A percentile compares a stretch with the other conserved stretches of the same genome.
Evolutionary conservation across 768 basidiomycete species (phyloP).

Genomic region (Amanita phalloides): DNA sequence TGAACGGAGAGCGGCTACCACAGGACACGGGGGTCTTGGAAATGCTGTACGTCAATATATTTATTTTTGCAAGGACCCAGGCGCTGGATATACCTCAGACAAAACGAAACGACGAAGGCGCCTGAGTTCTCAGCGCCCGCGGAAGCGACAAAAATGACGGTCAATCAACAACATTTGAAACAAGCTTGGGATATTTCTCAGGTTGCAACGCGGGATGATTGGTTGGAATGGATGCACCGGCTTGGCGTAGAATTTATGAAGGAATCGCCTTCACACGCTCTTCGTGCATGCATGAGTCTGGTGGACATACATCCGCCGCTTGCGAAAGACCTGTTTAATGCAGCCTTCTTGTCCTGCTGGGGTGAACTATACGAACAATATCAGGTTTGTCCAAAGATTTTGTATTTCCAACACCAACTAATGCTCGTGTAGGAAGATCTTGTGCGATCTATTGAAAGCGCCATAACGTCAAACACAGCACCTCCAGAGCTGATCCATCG

Average conservation of each 20-base stretch:
- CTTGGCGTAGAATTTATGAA: slow-evolving; percentile 95
- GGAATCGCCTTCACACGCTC: slow-evolving; percentile 96
- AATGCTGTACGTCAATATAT: slow-evolving; percentile 33
- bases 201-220: slow-evolving; percentile 73
- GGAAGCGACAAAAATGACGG: slow-evolving; percentile 80
- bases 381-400: slow-evolving; percentile 46
- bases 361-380: slow-evolving; percentile 91
- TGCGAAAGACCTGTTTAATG: slow-evolving; percentile 93
- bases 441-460: slow-evolving; percentile 79
- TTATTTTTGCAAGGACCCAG: not conserved
- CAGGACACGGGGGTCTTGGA: slow-evolving; percentile 74
- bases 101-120: slow-evolving; percentile 48
- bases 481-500: slow-evolving; percentile 88
- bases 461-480: slow-evolving; percentile 66
- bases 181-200: slow-evolving; percentile 90
- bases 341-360: slow-evolving; percentile 98
- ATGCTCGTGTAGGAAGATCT: slow-evolving; percentile 68
- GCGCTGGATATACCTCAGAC: slow-evolving; percentile 16
- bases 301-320: slow-evolving; percentile 88
- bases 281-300: slow-evolving; percentile 89
- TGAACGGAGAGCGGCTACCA: slow-evolving; percentile 87
- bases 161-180: slow-evolving; percentile 96
- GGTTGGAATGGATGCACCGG: slow-evolving; percentile 92
- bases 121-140: slow-evolving; percentile 75
- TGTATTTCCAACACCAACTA: not conserved